Percentiles rank a stretch among this genome's conserved stretches.
Conservation (phyloP, 2,329 filamentous ascomycete genomes). For the Macrophomina phaseolina region DNA sequence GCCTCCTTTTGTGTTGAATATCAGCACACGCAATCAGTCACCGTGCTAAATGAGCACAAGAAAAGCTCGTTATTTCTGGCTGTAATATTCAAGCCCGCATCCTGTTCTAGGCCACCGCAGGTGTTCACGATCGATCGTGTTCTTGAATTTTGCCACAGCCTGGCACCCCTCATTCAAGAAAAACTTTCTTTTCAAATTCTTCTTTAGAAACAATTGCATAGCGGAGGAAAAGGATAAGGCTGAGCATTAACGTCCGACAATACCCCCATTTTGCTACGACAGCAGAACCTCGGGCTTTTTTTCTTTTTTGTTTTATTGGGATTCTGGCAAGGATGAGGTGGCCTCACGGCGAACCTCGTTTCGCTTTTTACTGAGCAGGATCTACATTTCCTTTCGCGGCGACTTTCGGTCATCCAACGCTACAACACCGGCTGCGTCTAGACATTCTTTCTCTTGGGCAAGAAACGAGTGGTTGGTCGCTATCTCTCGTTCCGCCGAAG, state of each 20-base stretch:
- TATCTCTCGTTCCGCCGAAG: not conserved
- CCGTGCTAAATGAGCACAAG: not conserved
- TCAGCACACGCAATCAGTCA: not conserved
- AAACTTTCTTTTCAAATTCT: not conserved
- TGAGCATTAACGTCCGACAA: conserved; percentile 19
- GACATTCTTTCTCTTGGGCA: not conserved
- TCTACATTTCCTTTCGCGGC: too few relatives aligned
- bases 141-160: not conserved
- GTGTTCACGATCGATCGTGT: not conserved
- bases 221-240: conserved; percentile 6
- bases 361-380: not conserved
- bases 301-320: not conserved
- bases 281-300: conserved; percentile 9
- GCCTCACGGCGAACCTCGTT: not conserved
- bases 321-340: not conserved
- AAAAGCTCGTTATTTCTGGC: not conserved
- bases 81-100: not conserved
- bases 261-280: conserved; percentile 13
- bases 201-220: conserved; percentile 20
- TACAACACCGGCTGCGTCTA: not conserved
- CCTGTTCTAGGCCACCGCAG: not conserved
- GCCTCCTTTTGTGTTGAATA: not conserved
- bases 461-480: not conserved
- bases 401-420: not conserved
- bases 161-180: not conserved